Evolutionary conservation across 208 protist species (phyloP), one percentile per base, ranked within the genome.

Genomic region (Jaenimonas drosophilae): DNA sequence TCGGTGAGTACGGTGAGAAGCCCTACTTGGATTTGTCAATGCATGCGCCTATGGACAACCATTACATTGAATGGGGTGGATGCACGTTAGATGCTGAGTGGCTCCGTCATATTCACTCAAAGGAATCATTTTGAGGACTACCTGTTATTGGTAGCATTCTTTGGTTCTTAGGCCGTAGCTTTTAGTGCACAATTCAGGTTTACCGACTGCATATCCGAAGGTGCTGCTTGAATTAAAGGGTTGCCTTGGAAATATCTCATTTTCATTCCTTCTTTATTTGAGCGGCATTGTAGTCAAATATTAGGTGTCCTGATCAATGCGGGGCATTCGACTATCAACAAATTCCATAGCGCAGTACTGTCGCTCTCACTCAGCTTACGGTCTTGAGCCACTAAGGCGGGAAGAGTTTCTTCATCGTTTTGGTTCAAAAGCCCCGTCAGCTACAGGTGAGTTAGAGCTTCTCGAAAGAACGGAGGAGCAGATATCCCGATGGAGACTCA

Each of bases 1-100:
- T 75, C 58, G 83, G 79, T n/a, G 78, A 91, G 39, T 91, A 91
- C 60, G 83, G 83, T 32, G 78, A 88, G 56, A 87, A 88, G 48
- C 83, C 83, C 19, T 91, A 78, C 59, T 49, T 91, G 26, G 79
- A 88, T 37, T 56, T 50, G 24, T 71, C 64, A 23, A 88, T 86
- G 77, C 83, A 86, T 53, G 63, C 62, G 16, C 63, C 78, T 1
- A 75, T 88, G 65, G 83, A 91, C 66, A 91, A 91, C 54, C 54
- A 86, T 58, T 91, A 85, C 55, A 81, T 88, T 56, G 83, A 91
- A 34, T 87, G 73, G 67, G 83, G 78, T 36, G 78, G 78, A 31
- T 76, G 64, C 63, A 67, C 68, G n/a, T 64, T 91, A 12, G 78
- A 91, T 51, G 60, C 78, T 0, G 78, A 91, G 52, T 91, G 83